These are phyloP conservation scores for Albugo laibachii DNA, from an alignment of 352 stramenopile species.

Conservation along the genomic window DNA sequence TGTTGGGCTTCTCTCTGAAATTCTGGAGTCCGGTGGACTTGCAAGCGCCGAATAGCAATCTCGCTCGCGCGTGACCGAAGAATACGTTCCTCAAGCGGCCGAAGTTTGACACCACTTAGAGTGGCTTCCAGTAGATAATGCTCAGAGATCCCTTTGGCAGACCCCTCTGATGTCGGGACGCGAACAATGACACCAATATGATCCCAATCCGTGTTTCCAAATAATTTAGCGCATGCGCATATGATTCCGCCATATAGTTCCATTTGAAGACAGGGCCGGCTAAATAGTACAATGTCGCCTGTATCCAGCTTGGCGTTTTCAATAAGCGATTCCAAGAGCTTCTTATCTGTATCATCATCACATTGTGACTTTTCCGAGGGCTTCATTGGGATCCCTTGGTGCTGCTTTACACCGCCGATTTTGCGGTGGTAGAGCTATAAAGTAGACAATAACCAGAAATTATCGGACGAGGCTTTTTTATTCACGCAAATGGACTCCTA, in stretches of 20 bases:
- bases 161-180: slow-evolving; percentile 11
- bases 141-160: slow-evolving; percentile 11
- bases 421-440: too few species aligned
- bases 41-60: slow-evolving; percentile 47
- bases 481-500: too few species aligned
- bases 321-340: neutral
- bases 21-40: slow-evolving; percentile 35
- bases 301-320: slow-evolving; percentile 24
- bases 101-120: slow-evolving; percentile 67
- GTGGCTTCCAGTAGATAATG: slow-evolving; percentile 54
- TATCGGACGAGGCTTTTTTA: too few species aligned
- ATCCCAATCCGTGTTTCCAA: slow-evolving; percentile 66
- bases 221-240: slow-evolving; percentile 62
- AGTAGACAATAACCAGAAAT: too few species aligned
- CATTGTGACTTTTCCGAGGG: too few species aligned
- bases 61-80: slow-evolving; percentile 46
- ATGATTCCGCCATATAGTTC: slow-evolving; percentile 55
- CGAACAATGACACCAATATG: slow-evolving; percentile 69
- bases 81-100: slow-evolving; percentile 54
- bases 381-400: too few species aligned
- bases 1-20: slow-evolving; percentile 31
- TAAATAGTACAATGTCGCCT: slow-evolving; percentile 64
- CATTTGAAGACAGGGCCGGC: slow-evolving; percentile 58
- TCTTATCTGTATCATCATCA: too few species aligned
- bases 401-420: too few species aligned